Evolutionary conservation across 495 filamentous ascomycete species (phyloP).

Genomic region (Talaromyces adpressus): DNA sequence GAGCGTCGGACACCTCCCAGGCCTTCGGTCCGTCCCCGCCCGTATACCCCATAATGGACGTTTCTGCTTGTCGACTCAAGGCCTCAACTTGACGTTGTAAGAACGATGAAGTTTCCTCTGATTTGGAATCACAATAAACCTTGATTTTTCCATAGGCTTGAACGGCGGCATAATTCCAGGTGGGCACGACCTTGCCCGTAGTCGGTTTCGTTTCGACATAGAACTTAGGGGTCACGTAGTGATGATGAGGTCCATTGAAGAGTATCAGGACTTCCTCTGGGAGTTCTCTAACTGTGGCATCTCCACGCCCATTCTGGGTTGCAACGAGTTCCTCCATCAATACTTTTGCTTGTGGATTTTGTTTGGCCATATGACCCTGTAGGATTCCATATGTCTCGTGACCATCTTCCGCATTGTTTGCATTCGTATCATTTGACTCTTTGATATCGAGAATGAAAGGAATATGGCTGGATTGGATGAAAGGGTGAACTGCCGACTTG

Average conservation of each 20-base stretch:
- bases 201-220: conserved; percentile 46
- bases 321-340: conserved; percentile 27
- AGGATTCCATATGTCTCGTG: conserved; percentile 15
- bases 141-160: conserved; percentile 46
- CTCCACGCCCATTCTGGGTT: conserved; percentile 15
- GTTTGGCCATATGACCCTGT: conserved; percentile 42
- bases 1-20: conserved; percentile 43
- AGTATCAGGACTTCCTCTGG: conserved; percentile 38
- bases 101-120: conserved; percentile 28
- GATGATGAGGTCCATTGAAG: conserved; percentile 32
- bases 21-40: conserved; percentile 21
- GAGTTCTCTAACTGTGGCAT: conserved; percentile 12
- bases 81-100: conserved; percentile 39
- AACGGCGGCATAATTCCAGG: conserved; percentile 55
- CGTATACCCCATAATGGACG: conserved; percentile 38
- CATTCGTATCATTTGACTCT: conserved; percentile 9
- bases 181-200: conserved; percentile 53
- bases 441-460: conserved; percentile 46
- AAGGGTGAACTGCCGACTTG: conserved; percentile 30
- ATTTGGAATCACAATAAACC: conserved; percentile 36
- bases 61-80: conserved; percentile 38
- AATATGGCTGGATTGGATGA: conserved; percentile 49
- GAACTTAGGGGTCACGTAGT: conserved; percentile 46
- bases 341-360: conserved; percentile 44
- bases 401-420: conserved; percentile 17